phyloP scores from a whole-genome alignment of 306 rosid genomes.

The Styphnolobium japonicum region DNA sequence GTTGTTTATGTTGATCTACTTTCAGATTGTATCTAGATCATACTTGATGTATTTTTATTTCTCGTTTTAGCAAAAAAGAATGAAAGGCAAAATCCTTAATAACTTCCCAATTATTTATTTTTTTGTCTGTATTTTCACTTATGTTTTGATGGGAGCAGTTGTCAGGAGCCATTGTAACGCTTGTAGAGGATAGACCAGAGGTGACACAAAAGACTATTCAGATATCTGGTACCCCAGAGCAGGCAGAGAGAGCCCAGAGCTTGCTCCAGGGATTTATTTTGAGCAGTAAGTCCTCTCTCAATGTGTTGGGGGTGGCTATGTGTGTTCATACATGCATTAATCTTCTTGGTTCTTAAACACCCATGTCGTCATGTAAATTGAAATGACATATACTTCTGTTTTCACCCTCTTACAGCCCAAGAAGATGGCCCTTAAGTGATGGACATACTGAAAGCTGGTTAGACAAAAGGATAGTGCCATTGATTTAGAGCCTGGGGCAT shows the following conservation, averaged over 20 bases:
- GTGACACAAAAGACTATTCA: slow-evolving; percentile 71
- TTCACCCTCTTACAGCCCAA: slow-evolving; percentile 63
- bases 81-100: not conserved
- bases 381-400: slow-evolving; percentile 11
- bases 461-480: not conserved
- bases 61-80: not conserved
- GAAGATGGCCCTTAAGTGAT: slow-evolving; percentile 78
- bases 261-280: slow-evolving; percentile 94
- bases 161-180: slow-evolving; percentile 90
- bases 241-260: slow-evolving; percentile 98
- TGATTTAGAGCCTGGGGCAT: slow-evolving; percentile 32
- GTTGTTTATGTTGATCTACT: not conserved
- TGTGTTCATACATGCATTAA: not conserved
- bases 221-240: slow-evolving; percentile 94
- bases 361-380: not conserved
- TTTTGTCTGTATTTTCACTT: not conserved
- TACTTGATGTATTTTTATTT: not conserved
- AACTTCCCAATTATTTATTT: not conserved
- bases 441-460: slow-evolving; percentile 17
- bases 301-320: not conserved
- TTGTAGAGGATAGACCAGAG: slow-evolving; percentile 86
- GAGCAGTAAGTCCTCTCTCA: slow-evolving; percentile 68
- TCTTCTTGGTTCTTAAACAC: not conserved
- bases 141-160: slow-evolving; percentile 50
- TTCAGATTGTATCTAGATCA: not conserved